Conservation (phyloP, 305 asterid genomes). For the Fraxinus albicans region DNA sequence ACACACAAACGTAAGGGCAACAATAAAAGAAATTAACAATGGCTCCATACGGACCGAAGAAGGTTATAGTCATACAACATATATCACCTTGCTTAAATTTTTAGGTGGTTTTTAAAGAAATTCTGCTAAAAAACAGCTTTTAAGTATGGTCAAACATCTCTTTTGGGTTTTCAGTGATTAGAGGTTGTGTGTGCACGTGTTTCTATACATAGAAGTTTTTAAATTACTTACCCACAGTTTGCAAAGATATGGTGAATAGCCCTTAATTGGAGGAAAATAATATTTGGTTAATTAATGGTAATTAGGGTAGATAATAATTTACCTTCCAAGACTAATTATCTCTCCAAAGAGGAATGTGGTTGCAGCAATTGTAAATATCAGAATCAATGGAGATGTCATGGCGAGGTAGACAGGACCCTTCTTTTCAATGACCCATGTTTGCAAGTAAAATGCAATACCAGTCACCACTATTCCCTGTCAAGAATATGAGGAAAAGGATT, state of each 20-base stretch:
- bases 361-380: slow-evolving; percentile 58
- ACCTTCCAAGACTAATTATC: slow-evolving; percentile 79
- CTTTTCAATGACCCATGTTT: slow-evolving; percentile 88
- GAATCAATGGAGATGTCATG: slow-evolving; percentile 70
- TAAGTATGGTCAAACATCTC: neutral
- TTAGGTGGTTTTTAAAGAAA: neutral
- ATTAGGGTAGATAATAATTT: neutral
- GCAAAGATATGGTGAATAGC: neutral
- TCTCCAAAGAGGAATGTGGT: slow-evolving; percentile 79
- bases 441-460: slow-evolving; percentile 77
- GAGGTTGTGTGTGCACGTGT: neutral
- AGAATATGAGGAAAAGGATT: neutral
- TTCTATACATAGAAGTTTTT: too few relatives aligned
- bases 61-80: neutral
- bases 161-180: neutral
- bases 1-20: neutral
- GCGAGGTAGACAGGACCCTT: slow-evolving; percentile 89
- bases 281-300: neutral
- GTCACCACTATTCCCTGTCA: slow-evolving; percentile 85
- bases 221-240: neutral
- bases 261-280: neutral
- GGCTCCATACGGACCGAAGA: neutral
- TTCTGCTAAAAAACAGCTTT: too few relatives aligned
- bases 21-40: neutral
- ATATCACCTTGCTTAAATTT: too few relatives aligned